Percentiles rank a stretch among this genome's conserved stretches.
Conservation (phyloP, 495 filamentous ascomycete genomes). For the Neurospora sublineolata region DNA sequence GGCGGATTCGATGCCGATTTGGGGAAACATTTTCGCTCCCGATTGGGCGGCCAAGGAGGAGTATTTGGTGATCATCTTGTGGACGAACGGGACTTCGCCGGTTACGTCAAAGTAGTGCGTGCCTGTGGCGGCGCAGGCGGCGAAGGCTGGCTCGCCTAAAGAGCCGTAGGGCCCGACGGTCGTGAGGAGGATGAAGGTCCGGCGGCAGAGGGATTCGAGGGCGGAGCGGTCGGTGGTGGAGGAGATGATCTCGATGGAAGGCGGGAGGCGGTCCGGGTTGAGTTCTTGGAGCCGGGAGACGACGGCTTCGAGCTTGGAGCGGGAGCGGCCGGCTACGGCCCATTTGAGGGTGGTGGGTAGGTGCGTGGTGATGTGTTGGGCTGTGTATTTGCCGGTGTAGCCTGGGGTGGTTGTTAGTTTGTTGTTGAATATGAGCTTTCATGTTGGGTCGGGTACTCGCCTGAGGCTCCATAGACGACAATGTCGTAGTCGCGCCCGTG, state of each 20-base stretch:
- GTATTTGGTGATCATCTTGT: conserved; percentile 70
- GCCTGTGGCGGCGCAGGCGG: conserved; percentile 77
- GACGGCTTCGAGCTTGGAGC: conserved; percentile 56
- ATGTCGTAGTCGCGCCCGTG: conserved; percentile 64
- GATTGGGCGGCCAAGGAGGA: conserved; percentile 59
- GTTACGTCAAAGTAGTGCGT: conserved; percentile 91
- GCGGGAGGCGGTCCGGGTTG: conserved; percentile 58
- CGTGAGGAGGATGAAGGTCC: conserved; percentile 67
- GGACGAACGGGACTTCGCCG: conserved; percentile 74
- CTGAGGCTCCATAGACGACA: conserved; percentile 64
- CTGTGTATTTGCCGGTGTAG: conserved; percentile 72
- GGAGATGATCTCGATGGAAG: conserved; percentile 46
- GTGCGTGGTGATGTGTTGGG: conserved; percentile 61
- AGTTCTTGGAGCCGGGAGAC: conserved; percentile 51
- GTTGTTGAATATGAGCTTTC: conserved; percentile 23
- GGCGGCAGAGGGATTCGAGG: conserved; percentile 55
- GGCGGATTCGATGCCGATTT: conserved; percentile 75
- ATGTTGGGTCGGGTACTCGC: conserved; percentile 54
- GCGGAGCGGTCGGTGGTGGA: conserved; percentile 46
- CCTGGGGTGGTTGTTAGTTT: conserved; percentile 40
- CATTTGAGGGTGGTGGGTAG: conserved; percentile 76
- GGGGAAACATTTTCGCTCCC: conserved; percentile 78
- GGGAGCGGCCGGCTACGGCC: conserved; percentile 79
- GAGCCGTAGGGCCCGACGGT: conserved; percentile 75
- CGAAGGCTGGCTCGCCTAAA: conserved; percentile 70